Percentiles rank a stretch among this genome's conserved stretches.
These are phyloP conservation scores for Lactarius hatsudake DNA, from an alignment of 768 basidiomycete genomes.

Conservation along the genomic window DNA sequence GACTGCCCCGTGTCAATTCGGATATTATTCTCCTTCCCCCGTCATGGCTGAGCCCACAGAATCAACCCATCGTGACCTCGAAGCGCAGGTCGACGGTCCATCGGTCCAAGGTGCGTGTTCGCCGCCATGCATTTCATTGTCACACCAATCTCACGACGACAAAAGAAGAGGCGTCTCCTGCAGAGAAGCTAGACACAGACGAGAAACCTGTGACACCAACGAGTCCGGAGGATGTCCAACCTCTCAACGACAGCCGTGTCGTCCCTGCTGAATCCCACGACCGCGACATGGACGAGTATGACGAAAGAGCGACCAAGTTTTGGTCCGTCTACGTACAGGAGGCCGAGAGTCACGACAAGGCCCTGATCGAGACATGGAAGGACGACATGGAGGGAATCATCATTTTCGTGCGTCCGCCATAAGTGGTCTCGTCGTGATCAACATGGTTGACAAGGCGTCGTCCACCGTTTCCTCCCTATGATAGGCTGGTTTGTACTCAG, in stretches of 20 bases:
- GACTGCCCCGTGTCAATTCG: neutral
- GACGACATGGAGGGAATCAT: constrained; percentile 43
- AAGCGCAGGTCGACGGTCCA: neutral
- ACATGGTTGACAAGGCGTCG: neutral
- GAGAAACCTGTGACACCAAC: neutral
- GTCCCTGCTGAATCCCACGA: neutral
- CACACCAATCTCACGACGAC: neutral
- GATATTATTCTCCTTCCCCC: neutral
- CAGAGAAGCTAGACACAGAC: neutral
- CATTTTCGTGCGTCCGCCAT: constrained; percentile 36
- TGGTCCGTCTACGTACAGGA: constrained; percentile 40
- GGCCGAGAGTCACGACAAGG: constrained; percentile 36
- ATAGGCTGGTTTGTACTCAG: constrained; percentile 19
- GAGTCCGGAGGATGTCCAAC: neutral
- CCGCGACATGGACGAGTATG: constrained; percentile 27
- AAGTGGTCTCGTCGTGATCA: neutral
- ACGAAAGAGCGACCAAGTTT: constrained; percentile 39
- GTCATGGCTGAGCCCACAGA: neutral
- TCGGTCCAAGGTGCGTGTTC: neutral
- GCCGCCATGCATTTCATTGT: neutral
- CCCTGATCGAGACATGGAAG: constrained; percentile 39
- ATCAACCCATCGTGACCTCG: neutral
- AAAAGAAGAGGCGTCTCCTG: neutral
- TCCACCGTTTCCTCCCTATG: neutral
- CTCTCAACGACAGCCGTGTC: neutral